Conservation (phyloP, 1,139 yeast genomes). For the Arxiozyma heterogenica region DNA sequence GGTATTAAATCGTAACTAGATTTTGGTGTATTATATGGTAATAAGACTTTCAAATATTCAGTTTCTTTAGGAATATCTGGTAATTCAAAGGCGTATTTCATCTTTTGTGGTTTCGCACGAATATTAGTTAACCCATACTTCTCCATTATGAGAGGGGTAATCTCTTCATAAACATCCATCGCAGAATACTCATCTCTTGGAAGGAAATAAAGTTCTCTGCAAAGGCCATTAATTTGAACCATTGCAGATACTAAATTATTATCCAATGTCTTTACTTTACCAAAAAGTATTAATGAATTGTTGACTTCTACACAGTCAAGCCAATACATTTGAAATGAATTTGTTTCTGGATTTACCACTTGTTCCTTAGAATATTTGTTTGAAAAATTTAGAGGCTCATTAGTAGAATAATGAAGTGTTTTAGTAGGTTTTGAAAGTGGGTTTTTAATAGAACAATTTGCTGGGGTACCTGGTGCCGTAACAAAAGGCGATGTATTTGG, state of each 20-base stretch:
- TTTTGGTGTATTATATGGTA: slow-evolving; percentile 61
- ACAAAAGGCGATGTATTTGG: slow-evolving; percentile 30
- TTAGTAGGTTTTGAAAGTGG: slow-evolving; percentile 4
- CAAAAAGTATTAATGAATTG: slow-evolving; percentile 64
- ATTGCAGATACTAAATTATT: slow-evolving; percentile 60
- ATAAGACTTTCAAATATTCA: slow-evolving; percentile 67
- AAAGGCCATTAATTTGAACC: slow-evolving; percentile 63
- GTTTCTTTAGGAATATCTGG: slow-evolving; percentile 71
- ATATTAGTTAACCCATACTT: slow-evolving; percentile 54
- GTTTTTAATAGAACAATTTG: background rate
- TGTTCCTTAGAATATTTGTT: slow-evolving; percentile 43
- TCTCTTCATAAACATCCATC: slow-evolving; percentile 69
- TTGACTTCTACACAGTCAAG: slow-evolving; percentile 78
- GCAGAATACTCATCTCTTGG: slow-evolving; percentile 53
- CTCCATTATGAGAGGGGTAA: slow-evolving; percentile 54
- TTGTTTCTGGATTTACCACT: slow-evolving; percentile 36
- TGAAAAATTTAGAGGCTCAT: slow-evolving; percentile 26
- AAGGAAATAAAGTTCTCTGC: slow-evolving; percentile 66
- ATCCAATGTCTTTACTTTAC: slow-evolving; percentile 59
- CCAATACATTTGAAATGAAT: slow-evolving; percentile 73
- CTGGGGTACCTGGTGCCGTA: slow-evolving; percentile 30
- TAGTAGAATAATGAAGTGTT: slow-evolving; percentile 18
- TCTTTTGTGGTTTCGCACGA: slow-evolving; percentile 60
- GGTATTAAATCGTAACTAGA: slow-evolving; percentile 46
- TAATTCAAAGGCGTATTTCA: slow-evolving; percentile 83